Conservation (phyloP, 2,329 filamentous ascomycete genomes). For the Aspergillus calidoustus region DNA sequence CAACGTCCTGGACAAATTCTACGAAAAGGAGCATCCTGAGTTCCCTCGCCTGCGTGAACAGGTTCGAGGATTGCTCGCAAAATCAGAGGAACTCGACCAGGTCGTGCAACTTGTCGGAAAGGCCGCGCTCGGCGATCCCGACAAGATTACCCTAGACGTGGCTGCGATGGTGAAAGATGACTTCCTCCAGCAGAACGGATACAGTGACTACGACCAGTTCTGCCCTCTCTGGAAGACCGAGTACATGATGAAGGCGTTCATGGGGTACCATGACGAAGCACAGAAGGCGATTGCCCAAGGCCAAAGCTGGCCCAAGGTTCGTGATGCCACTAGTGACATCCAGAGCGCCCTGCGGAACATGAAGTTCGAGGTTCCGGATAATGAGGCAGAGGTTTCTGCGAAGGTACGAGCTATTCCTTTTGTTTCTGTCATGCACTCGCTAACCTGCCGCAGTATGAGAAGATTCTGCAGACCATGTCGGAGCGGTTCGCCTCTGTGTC, state of each 20-base stretch:
- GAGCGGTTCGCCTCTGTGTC: slow-evolving; percentile 97
- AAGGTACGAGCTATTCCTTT: slow-evolving; percentile 63
- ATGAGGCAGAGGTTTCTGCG: slow-evolving; percentile 79
- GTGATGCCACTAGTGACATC: slow-evolving; percentile 85
- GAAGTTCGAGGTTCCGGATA: slow-evolving; percentile 93
- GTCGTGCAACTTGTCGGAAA: slow-evolving; percentile 98
- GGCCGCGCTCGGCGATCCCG: slow-evolving; percentile 89
- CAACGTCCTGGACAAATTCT: slow-evolving; percentile 84
- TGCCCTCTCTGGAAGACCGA: slow-evolving; percentile 99
- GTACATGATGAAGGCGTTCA: slow-evolving; percentile 99
- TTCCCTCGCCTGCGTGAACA: slow-evolving; percentile 92
- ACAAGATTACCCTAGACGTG: slow-evolving; percentile 98
- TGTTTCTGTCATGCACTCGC: neutral
- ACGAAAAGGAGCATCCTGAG: slow-evolving; percentile 90
- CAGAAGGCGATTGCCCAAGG: slow-evolving; percentile 94
- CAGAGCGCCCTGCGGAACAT: slow-evolving; percentile 84
- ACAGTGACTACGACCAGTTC: slow-evolving; percentile 99
- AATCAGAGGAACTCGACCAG: slow-evolving; percentile 96
- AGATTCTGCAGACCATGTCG: slow-evolving; percentile 85
- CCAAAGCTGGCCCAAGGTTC: slow-evolving; percentile 88
- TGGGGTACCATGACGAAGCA: slow-evolving; percentile 95
- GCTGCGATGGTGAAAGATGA: slow-evolving; percentile 94
- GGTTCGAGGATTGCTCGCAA: slow-evolving; percentile 90
- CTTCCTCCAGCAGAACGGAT: slow-evolving; percentile 98
- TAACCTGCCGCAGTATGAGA: slow-evolving; percentile 74